These are phyloP conservation scores for Diophrys sp. DNA, from an alignment of 73 alveolate species.

Conservation along the genomic window DNA sequence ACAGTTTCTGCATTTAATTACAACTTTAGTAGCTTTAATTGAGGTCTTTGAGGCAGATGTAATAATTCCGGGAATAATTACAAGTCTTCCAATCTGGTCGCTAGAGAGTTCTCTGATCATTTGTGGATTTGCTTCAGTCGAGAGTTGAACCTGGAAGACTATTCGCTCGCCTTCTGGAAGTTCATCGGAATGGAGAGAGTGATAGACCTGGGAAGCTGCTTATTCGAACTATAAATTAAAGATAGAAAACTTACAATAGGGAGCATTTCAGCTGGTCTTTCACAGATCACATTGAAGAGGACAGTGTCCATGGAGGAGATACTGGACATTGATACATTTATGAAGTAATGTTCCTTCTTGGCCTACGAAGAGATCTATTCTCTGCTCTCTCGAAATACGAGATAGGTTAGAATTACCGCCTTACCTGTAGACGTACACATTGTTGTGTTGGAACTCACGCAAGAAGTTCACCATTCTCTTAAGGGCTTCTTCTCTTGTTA, in stretches of 20 bases:
- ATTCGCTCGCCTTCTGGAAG: slow-evolving; percentile 7
- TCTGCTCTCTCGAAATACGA: slow-evolving; percentile 10
- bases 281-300: slow-evolving; percentile 29
- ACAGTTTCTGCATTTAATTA: slow-evolving; percentile 87
- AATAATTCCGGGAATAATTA: slow-evolving; percentile 91
- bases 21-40: slow-evolving; percentile 75
- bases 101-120: slow-evolving; percentile 80
- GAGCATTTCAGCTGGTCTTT: slow-evolving; percentile 49
- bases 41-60: slow-evolving; percentile 83
- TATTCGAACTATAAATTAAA: slow-evolving; percentile 44
- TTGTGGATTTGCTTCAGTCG: slow-evolving; percentile 67
- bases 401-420: not conserved
- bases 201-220: slow-evolving; percentile 46
- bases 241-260: slow-evolving; percentile 51
- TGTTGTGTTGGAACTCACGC: slow-evolving; percentile 35
- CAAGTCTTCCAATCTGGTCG: slow-evolving; percentile 78
- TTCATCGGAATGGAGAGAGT: slow-evolving; percentile 29
- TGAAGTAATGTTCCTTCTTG: slow-evolving; percentile 45
- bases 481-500: slow-evolving; percentile 32
- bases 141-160: slow-evolving; percentile 54
- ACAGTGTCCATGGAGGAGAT: slow-evolving; percentile 45
- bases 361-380: slow-evolving; percentile 56
- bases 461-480: slow-evolving; percentile 48
- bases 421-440: slow-evolving; percentile 58
- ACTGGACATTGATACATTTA: slow-evolving; percentile 61